phyloP scores from a whole-genome alignment of 441 rosid genomes.

The Pelargonium fulgidum region DNA sequence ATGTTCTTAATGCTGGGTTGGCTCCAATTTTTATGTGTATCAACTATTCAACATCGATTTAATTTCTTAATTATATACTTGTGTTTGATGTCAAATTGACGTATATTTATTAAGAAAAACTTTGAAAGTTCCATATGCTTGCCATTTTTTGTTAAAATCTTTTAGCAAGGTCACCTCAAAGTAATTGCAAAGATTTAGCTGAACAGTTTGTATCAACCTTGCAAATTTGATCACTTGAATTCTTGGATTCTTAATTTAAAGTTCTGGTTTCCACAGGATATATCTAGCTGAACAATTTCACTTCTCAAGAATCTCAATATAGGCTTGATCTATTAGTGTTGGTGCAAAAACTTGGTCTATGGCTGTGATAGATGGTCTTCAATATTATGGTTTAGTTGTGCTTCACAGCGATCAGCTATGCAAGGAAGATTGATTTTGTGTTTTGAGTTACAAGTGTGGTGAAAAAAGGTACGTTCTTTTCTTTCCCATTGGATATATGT shows the following conservation, averaged over 20 bases:
- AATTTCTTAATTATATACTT: no score
- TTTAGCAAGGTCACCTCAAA: neutral
- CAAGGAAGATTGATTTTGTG: constrained; percentile 17
- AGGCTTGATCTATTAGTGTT: constrained; percentile 8
- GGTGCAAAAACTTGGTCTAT: constrained; percentile 8
- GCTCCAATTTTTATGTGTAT: no score
- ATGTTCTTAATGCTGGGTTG: no score
- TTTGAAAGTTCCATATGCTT: neutral
- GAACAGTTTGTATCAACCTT: neutral
- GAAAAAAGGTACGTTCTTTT: constrained; percentile 22
- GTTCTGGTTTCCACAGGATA: constrained; percentile 15
- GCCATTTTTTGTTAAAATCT: neutral
- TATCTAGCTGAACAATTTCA: constrained; percentile 14
- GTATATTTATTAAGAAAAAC: neutral
- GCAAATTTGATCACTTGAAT: neutral
- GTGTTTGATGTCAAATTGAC: neutral
- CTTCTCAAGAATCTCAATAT: constrained; percentile 11
- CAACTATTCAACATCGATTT: no score
- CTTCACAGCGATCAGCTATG: constrained; percentile 20
- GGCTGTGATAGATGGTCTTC: constrained; percentile 12
- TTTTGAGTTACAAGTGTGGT: constrained; percentile 10
- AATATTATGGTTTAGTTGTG: constrained; percentile 14
- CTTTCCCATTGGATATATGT: constrained; percentile 1
- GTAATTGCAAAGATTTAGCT: neutral
- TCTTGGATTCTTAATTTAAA: constrained; percentile 10